phyloP scores from a whole-genome alignment of 2,329 filamentous ascomycete species.

The Ophiocordyceps camponoti-leonardi region DNA sequence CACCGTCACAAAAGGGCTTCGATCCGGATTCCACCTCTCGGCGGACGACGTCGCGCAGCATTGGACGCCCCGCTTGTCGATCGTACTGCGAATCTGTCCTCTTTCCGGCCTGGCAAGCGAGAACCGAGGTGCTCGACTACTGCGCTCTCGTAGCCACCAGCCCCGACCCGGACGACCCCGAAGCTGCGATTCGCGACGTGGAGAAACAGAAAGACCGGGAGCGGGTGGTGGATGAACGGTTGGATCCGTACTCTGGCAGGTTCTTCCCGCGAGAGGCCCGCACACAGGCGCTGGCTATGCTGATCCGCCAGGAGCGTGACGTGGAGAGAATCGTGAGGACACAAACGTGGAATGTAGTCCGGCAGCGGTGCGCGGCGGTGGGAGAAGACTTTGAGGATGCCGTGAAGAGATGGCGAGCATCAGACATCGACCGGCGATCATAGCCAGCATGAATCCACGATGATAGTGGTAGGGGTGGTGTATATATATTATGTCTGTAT shows the following conservation, averaged over 20 bases:
- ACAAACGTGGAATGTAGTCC: conserved; percentile 66
- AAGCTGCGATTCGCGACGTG: conserved; percentile 48
- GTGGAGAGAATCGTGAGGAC: conserved; percentile 66
- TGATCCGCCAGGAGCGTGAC: conserved; percentile 58
- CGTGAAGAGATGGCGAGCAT: conserved; percentile 40
- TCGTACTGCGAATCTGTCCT: conserved; percentile 61
- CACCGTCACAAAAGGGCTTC: conserved; percentile 55
- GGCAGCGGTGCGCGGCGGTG: conserved; percentile 52
- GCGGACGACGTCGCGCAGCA: conserved; percentile 35
- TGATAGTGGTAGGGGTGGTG: no score
- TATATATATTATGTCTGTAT: no score
- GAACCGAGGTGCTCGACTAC: conserved; percentile 73
- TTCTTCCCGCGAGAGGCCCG: conserved; percentile 67
- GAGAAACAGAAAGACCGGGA: conserved; percentile 57
- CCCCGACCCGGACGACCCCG: conserved; percentile 75
- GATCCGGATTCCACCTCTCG: conserved; percentile 61
- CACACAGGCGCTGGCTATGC: conserved; percentile 58
- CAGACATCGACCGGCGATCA: background rate
- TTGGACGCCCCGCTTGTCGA: conserved; percentile 47
- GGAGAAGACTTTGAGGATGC: conserved; percentile 47
- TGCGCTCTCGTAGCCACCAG: conserved; percentile 77
- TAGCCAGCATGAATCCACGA: background rate
- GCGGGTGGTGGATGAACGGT: conserved; percentile 63
- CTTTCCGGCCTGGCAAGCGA: conserved; percentile 75
- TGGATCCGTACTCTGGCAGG: conserved; percentile 80